These are phyloP conservation scores for Tripterygium wilfordii DNA, from an alignment of 177 flowering plant species.

Conservation along the genomic window DNA sequence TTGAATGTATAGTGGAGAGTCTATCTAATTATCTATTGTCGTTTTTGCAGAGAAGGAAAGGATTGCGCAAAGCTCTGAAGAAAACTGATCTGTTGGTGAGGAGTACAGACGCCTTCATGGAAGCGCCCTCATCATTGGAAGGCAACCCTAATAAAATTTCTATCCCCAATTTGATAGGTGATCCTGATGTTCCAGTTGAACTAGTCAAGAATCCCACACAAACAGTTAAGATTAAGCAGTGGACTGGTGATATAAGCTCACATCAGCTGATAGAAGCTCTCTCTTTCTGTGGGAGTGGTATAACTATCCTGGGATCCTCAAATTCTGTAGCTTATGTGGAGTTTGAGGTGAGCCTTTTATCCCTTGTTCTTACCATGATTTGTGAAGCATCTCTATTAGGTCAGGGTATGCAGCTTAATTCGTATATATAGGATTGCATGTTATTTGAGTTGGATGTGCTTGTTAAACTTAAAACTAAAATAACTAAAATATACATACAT, in stretches of 20 bases:
- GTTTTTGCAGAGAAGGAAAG: conserved; percentile 28
- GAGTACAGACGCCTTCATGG: conserved; percentile 11
- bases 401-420: no score
- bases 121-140: conserved; percentile 14
- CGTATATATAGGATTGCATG: no score
- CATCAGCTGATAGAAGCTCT: conserved; percentile 30
- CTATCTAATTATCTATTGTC: not conserved
- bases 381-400: not conserved
- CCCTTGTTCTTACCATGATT: not conserved
- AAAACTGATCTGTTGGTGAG: conserved; percentile 11
- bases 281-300: conserved; percentile 21
- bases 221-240: conserved; percentile 27
- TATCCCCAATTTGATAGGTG: conserved; percentile 25
- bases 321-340: conserved; percentile 40
- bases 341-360: conserved; percentile 31
- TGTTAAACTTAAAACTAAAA: no score
- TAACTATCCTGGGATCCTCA: conserved; percentile 32
- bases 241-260: conserved; percentile 23
- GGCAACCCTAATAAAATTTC: conserved; percentile 5
- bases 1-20: not conserved
- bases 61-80: conserved; percentile 20
- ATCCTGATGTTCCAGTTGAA: conserved; percentile 28
- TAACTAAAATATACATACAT: no score
- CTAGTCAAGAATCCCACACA: conserved; percentile 33
- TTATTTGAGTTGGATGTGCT: no score